phyloP scores from a whole-genome alignment of 805 yeast genomes.

The Wickerhamiella vanderwaltii region DNA sequence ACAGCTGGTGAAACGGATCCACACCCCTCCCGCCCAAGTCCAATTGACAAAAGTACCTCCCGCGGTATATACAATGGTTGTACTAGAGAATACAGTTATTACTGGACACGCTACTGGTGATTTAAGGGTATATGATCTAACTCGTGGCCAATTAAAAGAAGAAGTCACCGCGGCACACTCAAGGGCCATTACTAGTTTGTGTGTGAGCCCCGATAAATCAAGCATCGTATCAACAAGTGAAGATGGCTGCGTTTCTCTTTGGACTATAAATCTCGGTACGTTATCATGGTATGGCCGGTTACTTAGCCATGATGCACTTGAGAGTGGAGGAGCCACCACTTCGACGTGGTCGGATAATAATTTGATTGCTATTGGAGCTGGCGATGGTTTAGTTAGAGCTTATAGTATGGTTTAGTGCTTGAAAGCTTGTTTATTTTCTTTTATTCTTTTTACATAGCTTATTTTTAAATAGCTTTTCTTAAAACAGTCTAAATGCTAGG shows the following conservation, averaged over 20 bases:
- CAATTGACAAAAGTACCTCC: conserved; percentile 7
- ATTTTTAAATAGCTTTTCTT: no score
- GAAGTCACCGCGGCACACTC: conserved; percentile 21
- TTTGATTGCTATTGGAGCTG: conserved; percentile 18
- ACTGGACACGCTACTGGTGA: conserved; percentile 17
- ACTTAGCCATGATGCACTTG: conserved; percentile 20
- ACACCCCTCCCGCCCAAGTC: conserved; percentile 6
- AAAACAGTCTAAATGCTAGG: no score
- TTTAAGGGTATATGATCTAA: conserved; percentile 16
- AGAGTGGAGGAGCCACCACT: conserved; percentile 17
- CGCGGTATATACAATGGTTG: conserved; percentile 12
- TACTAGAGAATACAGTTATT: conserved; percentile 14
- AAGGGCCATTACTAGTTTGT: conserved; percentile 16
- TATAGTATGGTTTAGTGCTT: conserved; percentile 14
- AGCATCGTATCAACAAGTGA: conserved; percentile 18
- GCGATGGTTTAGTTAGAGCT: conserved; percentile 20
- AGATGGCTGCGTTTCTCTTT: conserved; percentile 23
- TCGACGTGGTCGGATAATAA: conserved; percentile 10
- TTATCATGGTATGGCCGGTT: conserved; percentile 21
- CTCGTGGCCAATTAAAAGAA: conserved; percentile 17
- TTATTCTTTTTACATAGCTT: no score
- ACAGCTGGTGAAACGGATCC: conserved; percentile 13
- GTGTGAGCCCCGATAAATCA: not conserved
- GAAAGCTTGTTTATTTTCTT: no score
- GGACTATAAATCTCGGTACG: conserved; percentile 19